Conservation (phyloP, 73 alveolate species). For the Blepharisma stoltei region DNA sequence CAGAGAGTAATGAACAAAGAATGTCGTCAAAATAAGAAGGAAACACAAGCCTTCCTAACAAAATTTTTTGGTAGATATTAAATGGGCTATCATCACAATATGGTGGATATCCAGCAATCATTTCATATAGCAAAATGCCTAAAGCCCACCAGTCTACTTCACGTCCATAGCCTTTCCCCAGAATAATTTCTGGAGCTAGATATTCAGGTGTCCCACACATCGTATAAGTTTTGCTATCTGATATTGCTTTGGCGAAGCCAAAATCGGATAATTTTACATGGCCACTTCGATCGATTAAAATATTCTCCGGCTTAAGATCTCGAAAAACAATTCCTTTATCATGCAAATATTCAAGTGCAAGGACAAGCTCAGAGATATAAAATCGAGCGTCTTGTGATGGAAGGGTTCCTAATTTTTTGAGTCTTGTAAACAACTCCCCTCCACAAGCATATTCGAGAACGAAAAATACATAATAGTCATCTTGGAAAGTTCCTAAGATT, state of each 20-base stretch:
- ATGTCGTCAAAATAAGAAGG: slow-evolving; percentile 69
- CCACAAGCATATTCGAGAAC: slow-evolving; percentile 65
- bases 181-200: slow-evolving; percentile 84
- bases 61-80: slow-evolving; percentile 72
- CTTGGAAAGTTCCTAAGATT: slow-evolving; percentile 55
- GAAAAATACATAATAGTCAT: slow-evolving; percentile 48
- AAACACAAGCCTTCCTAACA: slow-evolving; percentile 75
- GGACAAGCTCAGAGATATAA: slow-evolving; percentile 55
- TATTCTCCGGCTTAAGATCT: slow-evolving; percentile 86
- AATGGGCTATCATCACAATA: slow-evolving; percentile 78
- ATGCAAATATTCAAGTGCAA: slow-evolving; percentile 62
- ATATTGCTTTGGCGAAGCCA: slow-evolving; percentile 73
- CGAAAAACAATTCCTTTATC: slow-evolving; percentile 63
- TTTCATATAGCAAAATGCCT: slow-evolving; percentile 82
- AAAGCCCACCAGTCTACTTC: slow-evolving; percentile 91
- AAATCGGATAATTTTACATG: slow-evolving; percentile 78
- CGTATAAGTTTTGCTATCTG: slow-evolving; percentile 56
- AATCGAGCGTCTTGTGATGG: slow-evolving; percentile 54
- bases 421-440: slow-evolving; percentile 58
- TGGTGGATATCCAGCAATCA: slow-evolving; percentile 86
- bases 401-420: slow-evolving; percentile 58
- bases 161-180: slow-evolving; percentile 73
- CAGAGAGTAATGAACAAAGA: slow-evolving; percentile 58
- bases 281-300: slow-evolving; percentile 70
- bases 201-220: slow-evolving; percentile 90